Evolutionary conservation across 106 monocot genomes (phyloP).

Genomic region (Dendrobium chrysotoxum): DNA sequence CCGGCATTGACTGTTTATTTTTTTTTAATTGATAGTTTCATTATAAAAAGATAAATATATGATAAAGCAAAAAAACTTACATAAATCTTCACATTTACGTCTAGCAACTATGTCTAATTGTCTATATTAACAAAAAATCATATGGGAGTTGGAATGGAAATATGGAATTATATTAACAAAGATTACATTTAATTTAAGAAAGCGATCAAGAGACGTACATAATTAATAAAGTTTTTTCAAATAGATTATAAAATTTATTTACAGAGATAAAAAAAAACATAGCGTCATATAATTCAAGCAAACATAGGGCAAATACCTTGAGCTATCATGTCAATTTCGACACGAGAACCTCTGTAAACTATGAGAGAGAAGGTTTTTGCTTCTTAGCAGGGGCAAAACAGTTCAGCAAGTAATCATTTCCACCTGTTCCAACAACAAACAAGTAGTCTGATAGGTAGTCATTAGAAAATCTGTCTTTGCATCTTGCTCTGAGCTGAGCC

Average conservation of each 20-base stretch:
- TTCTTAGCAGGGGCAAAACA: constrained; percentile 18
- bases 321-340: constrained; percentile 27
- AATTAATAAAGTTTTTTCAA: neutral
- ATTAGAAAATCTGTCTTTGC: neutral
- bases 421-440: constrained; percentile 53
- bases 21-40: too few species aligned
- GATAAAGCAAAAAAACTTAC: too few species aligned
- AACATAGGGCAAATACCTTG: constrained; percentile 14
- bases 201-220: too few species aligned
- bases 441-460: constrained; percentile 31
- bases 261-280: neutral
- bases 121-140: too few species aligned
- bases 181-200: too few species aligned
- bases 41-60: too few species aligned
- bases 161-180: too few species aligned
- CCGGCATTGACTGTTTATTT: too few species aligned
- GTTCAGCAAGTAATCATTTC: constrained; percentile 59
- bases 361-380: neutral
- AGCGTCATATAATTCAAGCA: neutral
- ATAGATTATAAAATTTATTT: neutral
- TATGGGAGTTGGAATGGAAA: too few species aligned
- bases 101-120: too few species aligned
- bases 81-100: too few species aligned
- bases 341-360: constrained; percentile 39
- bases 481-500: neutral